phyloP scores from a whole-genome alignment of 257 asterid species.

The Solanum corneliomulleri region DNA sequence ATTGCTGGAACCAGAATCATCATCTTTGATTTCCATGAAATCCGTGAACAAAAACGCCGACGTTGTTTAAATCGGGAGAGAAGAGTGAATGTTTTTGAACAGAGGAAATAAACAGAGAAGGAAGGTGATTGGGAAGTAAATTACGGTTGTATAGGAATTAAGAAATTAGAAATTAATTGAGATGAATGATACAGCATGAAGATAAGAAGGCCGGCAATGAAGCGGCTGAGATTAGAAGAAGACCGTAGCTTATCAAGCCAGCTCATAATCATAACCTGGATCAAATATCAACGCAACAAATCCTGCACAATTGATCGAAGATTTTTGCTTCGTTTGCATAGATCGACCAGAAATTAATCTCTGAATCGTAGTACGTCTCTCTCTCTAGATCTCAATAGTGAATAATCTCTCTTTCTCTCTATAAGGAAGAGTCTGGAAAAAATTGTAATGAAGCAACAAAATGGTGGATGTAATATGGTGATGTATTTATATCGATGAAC shows the following conservation, averaged over 20 bases:
- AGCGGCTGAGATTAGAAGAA: conserved; percentile 78
- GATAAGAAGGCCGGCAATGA: conserved; percentile 81
- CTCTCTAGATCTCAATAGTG: background rate
- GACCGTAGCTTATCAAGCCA: conserved; percentile 60
- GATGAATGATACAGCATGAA: conserved; percentile 79
- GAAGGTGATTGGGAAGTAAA: background rate
- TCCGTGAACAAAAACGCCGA: conserved; percentile 1
- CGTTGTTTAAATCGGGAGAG: background rate
- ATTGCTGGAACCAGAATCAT: conserved; percentile 18
- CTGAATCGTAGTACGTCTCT: background rate
- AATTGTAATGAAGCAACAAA: background rate
- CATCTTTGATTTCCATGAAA: conserved; percentile 44
- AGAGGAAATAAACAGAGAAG: background rate
- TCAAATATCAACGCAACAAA: conserved; percentile 15
- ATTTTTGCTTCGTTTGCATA: conserved; percentile 63
- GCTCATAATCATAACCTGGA: conserved; percentile 49
- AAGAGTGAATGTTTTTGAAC: background rate
- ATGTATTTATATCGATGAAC: background rate
- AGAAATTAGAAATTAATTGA: conserved; percentile 84
- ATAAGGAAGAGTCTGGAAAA: background rate
- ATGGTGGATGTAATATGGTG: background rate
- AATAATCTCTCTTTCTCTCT: background rate
- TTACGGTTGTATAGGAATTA: conserved; percentile 90
- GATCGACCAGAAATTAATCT: conserved; percentile 16
- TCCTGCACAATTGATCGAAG: conserved; percentile 25